Evolutionary conservation across 1,284 basidiomycete genomes (phyloP).

Genomic region (Trichosporon faecale): DNA sequence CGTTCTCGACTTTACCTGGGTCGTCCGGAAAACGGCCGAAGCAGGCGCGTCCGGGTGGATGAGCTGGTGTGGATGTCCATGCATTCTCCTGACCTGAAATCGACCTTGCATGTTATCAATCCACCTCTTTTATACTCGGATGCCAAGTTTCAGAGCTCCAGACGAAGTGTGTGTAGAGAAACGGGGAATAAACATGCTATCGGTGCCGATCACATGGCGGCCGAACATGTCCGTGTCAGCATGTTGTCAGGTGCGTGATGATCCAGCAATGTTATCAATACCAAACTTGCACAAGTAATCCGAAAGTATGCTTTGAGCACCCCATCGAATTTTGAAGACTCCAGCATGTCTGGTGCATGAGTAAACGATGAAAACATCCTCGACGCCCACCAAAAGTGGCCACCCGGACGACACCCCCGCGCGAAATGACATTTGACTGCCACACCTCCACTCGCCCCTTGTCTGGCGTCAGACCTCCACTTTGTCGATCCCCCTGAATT

Average conservation of each 20-base stretch:
- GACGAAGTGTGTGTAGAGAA: background rate
- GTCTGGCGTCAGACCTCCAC: background rate
- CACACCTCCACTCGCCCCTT: constrained; percentile 3
- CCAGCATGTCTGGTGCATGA: background rate
- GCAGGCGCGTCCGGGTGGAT: background rate
- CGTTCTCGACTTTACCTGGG: background rate
- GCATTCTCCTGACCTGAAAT: background rate
- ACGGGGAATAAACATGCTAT: background rate
- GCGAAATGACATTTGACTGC: constrained; percentile 8
- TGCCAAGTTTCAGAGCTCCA: constrained; percentile 7
- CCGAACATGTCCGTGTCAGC: constrained; percentile 7
- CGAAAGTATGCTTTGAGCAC: background rate
- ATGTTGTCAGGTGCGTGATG: background rate
- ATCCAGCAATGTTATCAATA: background rate
- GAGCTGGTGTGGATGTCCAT: background rate
- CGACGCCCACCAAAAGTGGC: constrained; percentile 1
- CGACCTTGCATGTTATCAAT: background rate
- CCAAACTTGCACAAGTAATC: background rate
- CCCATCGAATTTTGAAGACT: background rate
- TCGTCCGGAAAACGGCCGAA: background rate
- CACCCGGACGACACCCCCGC: background rate
- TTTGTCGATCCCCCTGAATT: constrained; percentile 4
- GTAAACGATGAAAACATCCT: background rate
- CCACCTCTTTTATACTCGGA: constrained; percentile 6
- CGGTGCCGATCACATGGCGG: constrained; percentile 10